phyloP scores from a whole-genome alignment of 2,329 filamentous ascomycete species.

The Beauveria caledonica region DNA sequence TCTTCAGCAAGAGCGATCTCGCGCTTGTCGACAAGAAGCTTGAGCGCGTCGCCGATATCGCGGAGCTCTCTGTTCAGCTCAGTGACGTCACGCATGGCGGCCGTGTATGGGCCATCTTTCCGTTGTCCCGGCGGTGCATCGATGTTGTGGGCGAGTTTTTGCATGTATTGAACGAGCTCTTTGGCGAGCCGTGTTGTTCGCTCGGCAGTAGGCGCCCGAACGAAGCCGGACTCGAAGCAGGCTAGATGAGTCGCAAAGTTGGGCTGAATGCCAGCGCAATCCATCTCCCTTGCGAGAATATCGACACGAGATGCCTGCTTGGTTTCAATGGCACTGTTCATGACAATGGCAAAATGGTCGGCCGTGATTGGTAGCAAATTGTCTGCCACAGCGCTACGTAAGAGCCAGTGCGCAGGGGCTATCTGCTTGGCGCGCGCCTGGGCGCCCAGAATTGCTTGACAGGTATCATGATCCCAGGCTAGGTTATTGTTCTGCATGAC shows the following conservation, averaged over 20 bases:
- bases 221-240: conserved; percentile 32
- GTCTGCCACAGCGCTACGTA: conserved; percentile 36
- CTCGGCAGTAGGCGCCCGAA: conserved; percentile 17
- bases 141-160: conserved; percentile 15
- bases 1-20: conserved; percentile 47
- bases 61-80: conserved; percentile 21
- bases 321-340: conserved; percentile 41
- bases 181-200: conserved; percentile 20
- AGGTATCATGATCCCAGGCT: conserved; percentile 42
- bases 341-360: conserved; percentile 45
- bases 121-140: not conserved
- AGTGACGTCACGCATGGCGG: conserved; percentile 15
- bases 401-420: conserved; percentile 39
- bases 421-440: conserved; percentile 42
- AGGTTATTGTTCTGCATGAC: conserved; percentile 40
- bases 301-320: conserved; percentile 29
- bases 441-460: conserved; percentile 40
- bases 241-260: conserved; percentile 36
- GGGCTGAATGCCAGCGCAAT: conserved; percentile 31
- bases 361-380: conserved; percentile 36
- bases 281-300: conserved; percentile 35
- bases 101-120: not conserved
- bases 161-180: conserved; percentile 24
- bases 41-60: conserved; percentile 25
- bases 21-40: conserved; percentile 27